These are phyloP conservation scores for Karstenula rhodostoma DNA, from an alignment of 2,329 filamentous ascomycete species.

Conservation along the genomic window DNA sequence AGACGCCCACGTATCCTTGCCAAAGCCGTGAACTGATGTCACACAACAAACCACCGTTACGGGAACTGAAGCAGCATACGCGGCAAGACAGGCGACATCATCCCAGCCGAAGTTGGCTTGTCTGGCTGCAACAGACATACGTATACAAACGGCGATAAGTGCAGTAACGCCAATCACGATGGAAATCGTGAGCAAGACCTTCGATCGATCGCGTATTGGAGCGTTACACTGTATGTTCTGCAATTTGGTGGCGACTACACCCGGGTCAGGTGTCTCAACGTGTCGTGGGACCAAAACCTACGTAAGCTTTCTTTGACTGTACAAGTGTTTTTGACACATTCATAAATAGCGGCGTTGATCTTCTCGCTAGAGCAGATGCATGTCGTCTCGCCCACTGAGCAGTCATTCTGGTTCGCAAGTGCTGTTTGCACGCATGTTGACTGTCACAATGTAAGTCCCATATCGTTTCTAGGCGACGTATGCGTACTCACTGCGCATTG, in stretches of 20 bases:
- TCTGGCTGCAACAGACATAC: conserved; percentile 21
- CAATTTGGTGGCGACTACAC: background rate
- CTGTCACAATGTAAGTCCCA: background rate
- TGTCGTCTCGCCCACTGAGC: background rate
- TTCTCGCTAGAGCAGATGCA: background rate
- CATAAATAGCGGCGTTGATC: background rate
- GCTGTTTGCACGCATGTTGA: conserved; percentile 14
- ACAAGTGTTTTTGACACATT: background rate
- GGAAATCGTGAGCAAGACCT: conserved; percentile 34
- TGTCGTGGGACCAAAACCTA: background rate
- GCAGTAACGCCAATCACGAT: conserved; percentile 28
- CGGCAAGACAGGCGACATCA: conserved; percentile 19
- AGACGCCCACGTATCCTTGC: conserved; percentile 61
- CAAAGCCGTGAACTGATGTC: conserved; percentile 48
- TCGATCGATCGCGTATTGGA: conserved; percentile 44
- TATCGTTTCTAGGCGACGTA: background rate
- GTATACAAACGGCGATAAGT: conserved; percentile 40
- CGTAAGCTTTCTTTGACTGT: background rate
- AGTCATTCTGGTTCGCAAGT: background rate
- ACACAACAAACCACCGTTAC: conserved; percentile 17
- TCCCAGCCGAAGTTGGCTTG: conserved; percentile 19
- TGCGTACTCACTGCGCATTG: background rate
- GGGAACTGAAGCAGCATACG: conserved; percentile 16
- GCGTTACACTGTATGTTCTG: conserved; percentile 33
- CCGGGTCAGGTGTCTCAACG: background rate